Evolutionary conservation across 345 rosid species (phyloP).

Genomic region (Salix caprea): DNA sequence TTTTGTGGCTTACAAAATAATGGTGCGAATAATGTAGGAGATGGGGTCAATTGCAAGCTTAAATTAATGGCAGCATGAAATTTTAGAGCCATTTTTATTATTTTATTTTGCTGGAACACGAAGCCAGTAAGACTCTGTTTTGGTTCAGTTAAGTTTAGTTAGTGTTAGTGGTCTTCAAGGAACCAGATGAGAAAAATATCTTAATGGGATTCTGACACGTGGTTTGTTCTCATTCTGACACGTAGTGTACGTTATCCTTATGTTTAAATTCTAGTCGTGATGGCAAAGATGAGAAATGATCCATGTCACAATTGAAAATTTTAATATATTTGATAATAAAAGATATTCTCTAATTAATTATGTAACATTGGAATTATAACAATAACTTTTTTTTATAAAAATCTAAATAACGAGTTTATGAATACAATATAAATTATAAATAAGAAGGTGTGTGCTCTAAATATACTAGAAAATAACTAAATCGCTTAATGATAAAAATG

Average conservation of each 20-base stretch:
- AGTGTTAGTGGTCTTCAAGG: neutral
- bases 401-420: too few species aligned
- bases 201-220: neutral
- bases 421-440: too few species aligned
- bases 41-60: neutral
- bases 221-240: neutral
- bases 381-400: too few species aligned
- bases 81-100: neutral
- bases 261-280: neutral
- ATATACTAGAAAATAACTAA: too few species aligned
- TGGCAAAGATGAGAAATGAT: too few species aligned
- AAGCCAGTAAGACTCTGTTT: neutral
- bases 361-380: too few species aligned
- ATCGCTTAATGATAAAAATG: too few species aligned
- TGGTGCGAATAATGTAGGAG: neutral
- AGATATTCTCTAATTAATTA: too few species aligned
- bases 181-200: neutral
- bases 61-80: neutral
- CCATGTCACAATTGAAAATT: too few species aligned
- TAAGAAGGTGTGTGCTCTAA: too few species aligned
- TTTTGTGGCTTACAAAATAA: slow-evolving; percentile 4
- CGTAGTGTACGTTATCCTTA: neutral
- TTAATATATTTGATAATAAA: too few species aligned
- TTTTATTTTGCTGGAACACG: neutral
- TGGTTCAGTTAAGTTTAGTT: neutral